These are phyloP conservation scores for Russula earlei DNA, from an alignment of 768 basidiomycete genomes.

Conservation along the genomic window DNA sequence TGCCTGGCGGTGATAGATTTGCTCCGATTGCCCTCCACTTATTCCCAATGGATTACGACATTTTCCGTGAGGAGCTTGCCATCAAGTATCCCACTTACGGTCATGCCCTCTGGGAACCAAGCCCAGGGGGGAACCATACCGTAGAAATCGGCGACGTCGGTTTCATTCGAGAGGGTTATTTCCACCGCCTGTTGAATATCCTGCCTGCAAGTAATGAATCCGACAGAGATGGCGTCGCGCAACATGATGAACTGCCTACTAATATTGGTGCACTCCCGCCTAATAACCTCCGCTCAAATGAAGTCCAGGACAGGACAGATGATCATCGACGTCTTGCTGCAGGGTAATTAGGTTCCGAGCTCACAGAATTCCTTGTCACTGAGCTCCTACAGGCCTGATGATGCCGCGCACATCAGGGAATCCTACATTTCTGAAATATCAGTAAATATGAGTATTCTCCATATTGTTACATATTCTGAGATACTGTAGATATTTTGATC, in stretches of 20 bases:
- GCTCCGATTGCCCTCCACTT: too few species aligned
- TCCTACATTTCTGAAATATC: too few species aligned
- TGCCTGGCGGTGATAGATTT: too few species aligned
- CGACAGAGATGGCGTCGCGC: not conserved
- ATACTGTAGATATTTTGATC: too few species aligned
- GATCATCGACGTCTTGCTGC: not conserved
- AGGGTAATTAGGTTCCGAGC: not conserved
- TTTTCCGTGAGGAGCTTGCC: not conserved
- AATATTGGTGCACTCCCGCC: not conserved
- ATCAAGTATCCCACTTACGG: not conserved
- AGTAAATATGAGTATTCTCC: too few species aligned
- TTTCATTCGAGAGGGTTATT: not conserved
- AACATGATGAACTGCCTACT: not conserved
- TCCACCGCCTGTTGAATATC: not conserved
- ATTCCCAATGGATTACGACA: not conserved
- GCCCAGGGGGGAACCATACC: not conserved
- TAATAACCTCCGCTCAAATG: not conserved
- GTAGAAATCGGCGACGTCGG: not conserved
- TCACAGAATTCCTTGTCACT: too few species aligned
- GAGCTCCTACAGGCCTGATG: not conserved
- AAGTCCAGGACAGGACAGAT: not conserved
- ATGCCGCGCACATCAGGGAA: not conserved
- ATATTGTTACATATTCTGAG: too few species aligned
- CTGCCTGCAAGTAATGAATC: not conserved
- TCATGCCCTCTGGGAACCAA: not conserved